phyloP scores from a whole-genome alignment of 108 stramenopile species.

The Cyclostephanos invisitatus region DNA sequence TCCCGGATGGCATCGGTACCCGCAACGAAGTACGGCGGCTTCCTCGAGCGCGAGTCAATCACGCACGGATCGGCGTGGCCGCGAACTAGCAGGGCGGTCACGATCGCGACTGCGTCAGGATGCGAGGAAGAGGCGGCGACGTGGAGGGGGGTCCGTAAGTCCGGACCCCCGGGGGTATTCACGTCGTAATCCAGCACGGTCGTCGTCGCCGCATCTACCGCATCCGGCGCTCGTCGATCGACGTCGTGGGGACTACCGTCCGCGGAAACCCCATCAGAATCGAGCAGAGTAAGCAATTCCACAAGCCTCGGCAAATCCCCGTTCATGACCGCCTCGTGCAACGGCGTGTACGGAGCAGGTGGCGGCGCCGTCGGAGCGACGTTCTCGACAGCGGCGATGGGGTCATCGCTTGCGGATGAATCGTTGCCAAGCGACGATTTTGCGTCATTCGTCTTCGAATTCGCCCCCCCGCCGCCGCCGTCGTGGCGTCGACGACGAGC shows the following conservation, averaged over 20 bases:
- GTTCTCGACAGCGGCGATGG: background rate
- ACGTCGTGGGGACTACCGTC: slow-evolving; percentile 31
- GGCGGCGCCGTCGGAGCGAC: too few relatives aligned
- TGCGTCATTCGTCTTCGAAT: slow-evolving; percentile 4
- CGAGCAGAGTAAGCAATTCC: slow-evolving; percentile 40
- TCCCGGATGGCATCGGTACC: slow-evolving; percentile 69
- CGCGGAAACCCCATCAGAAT: slow-evolving; percentile 23
- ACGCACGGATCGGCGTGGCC: slow-evolving; percentile 78
- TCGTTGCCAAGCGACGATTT: background rate
- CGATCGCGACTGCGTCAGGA: slow-evolving; percentile 17
- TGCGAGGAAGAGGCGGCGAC: slow-evolving; percentile 42
- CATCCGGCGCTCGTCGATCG: background rate
- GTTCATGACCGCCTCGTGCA: slow-evolving; percentile 63
- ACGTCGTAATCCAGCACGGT: slow-evolving; percentile 26
- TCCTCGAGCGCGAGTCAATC: slow-evolving; percentile 50
- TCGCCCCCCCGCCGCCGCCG: background rate
- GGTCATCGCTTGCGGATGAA: background rate
- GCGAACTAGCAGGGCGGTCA: slow-evolving; percentile 54
- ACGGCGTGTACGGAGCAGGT: slow-evolving; percentile 55
- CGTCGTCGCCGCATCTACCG: background rate
- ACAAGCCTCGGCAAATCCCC: slow-evolving; percentile 59
- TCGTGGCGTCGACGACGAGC: background rate
- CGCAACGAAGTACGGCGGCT: slow-evolving; percentile 78
- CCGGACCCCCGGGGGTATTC: slow-evolving; percentile 39
- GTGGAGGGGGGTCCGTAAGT: slow-evolving; percentile 46